Evolutionary conservation across 306 rosid species (phyloP), one percentile per base, ranked within the genome.

Genomic region (Vachellia collinsii): DNA sequence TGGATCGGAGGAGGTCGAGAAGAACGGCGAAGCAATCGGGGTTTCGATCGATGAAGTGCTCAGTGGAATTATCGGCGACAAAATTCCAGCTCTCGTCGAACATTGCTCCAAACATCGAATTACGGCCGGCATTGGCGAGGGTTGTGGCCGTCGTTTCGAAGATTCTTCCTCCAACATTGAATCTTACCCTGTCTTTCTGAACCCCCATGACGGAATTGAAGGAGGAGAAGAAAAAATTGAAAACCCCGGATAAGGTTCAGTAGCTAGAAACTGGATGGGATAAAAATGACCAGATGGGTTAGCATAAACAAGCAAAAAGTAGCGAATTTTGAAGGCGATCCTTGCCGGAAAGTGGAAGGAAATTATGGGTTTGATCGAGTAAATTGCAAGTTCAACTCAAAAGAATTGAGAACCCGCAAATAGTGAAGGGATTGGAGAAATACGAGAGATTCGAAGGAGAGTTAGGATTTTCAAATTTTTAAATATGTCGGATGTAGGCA

Each of bases 131-230:
- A 81, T 89, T 91, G 63, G 97, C 97, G 13, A 95, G 89, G 17
- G 99, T 95, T 77, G 99, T 95, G 19, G 90, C 70, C 0, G 98
- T 90, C 8, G 99, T 95, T 79, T 93, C 99, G 47, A 95, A 89
- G 72, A 92, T 85, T 84, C 94, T 92, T 80, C 98, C 99, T 77
- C 98, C 98, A 0, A 95, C 97, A 66, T 95, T 93, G 91, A 95
- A 90, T 84, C 85, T 90, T 78, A 95, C 88, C 64, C 85, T 84
- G 88, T 95, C 97, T 67, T 74, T 89, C 63, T 78, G 92, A 41
- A 87, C 72, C 37, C 91, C 94, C 98, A 93, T 95, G 74, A 65
- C 80, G 63, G 38, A 71, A 47, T 48, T 4, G 65, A 82, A 29
- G 34, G 34, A 72, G 68, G 13, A 62, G 19, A 29, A 13, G 0